Conservation (phyloP, 2,329 filamentous ascomycete species). For the Fusarium sp. region DNA sequence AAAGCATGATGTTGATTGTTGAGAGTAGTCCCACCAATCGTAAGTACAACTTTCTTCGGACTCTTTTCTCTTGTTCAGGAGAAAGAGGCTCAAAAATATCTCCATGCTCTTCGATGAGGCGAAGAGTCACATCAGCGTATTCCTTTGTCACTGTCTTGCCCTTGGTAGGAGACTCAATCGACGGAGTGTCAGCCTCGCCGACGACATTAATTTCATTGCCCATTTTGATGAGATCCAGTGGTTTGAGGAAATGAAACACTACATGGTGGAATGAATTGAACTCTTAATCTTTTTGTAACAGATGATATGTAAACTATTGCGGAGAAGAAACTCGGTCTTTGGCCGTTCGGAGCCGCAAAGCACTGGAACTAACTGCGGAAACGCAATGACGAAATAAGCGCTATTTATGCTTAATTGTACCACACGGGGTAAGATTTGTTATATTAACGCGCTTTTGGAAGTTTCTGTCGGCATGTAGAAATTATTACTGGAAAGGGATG, state of each 20-base stretch:
- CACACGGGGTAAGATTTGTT: rapidly evolving
- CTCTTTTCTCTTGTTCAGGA: slow-evolving; percentile 2
- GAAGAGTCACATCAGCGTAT: slow-evolving; percentile 13
- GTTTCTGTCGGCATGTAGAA: neutral
- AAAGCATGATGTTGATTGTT: slow-evolving; percentile 10
- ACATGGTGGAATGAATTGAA: rapidly evolving
- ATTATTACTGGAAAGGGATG: neutral
- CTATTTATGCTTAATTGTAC: neutral
- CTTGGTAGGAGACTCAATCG: neutral
- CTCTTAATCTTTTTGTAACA: neutral
- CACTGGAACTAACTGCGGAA: no score
- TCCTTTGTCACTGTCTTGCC: neutral
- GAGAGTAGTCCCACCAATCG: slow-evolving; percentile 5
- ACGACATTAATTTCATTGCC: neutral
- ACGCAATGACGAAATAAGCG: neutral
- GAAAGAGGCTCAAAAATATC: slow-evolving; percentile 1
- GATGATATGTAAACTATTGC: neutral
- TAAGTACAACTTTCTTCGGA: slow-evolving; percentile 11
- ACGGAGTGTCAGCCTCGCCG: neutral
- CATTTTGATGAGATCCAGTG: neutral
- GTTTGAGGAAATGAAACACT: neutral
- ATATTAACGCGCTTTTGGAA: neutral
- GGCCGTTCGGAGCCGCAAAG: neutral
- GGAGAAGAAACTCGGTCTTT: neutral
- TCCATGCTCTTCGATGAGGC: slow-evolving; percentile 3